A percentile compares a stretch with the other conserved stretches of the same genome.
phyloP scores from a whole-genome alignment of 129 eudicot species.

The Solidago caesia region DNA sequence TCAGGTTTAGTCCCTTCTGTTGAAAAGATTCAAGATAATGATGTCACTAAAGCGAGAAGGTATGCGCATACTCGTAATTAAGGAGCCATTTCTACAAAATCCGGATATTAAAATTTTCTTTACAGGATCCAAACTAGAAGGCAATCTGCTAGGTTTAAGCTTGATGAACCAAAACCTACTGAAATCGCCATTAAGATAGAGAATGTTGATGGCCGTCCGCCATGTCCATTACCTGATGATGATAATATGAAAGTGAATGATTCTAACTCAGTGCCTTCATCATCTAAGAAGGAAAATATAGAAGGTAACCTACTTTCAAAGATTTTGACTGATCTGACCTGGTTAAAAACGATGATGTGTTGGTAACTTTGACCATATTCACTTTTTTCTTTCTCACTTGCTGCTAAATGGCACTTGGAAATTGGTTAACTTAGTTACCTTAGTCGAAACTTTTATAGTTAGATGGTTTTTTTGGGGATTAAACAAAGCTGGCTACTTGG shows the following conservation, averaged over 20 bases:
- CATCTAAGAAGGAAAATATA: slow-evolving; percentile 18
- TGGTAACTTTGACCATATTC: background rate
- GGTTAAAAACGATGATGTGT: background rate
- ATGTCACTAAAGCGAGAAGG: slow-evolving; percentile 46
- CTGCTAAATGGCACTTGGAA: background rate
- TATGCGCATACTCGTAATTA: slow-evolving; percentile 11
- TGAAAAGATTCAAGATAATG: slow-evolving; percentile 32
- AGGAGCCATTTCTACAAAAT: background rate
- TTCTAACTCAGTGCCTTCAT: slow-evolving; percentile 16
- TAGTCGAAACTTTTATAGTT: too few relatives aligned
- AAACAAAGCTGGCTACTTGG: background rate
- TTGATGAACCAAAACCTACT: slow-evolving; percentile 24
- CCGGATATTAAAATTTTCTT: background rate
- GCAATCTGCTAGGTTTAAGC: slow-evolving; percentile 34
- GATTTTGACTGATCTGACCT: background rate
- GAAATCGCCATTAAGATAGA: slow-evolving; percentile 5
- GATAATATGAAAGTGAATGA: slow-evolving; percentile 30
- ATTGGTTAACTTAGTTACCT: background rate
- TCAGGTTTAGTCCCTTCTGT: slow-evolving; percentile 37
- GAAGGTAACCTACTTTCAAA: slow-evolving; percentile 4
- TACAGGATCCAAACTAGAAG: slow-evolving; percentile 37
- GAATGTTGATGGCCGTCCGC: slow-evolving; percentile 11
- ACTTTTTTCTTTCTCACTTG: background rate
- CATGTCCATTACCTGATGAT: slow-evolving; percentile 3
- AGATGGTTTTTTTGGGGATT: background rate